Base-by-base conservation (phyloP, 352 stramenopile genomes). In the Phytopythium helicoides region DNA sequence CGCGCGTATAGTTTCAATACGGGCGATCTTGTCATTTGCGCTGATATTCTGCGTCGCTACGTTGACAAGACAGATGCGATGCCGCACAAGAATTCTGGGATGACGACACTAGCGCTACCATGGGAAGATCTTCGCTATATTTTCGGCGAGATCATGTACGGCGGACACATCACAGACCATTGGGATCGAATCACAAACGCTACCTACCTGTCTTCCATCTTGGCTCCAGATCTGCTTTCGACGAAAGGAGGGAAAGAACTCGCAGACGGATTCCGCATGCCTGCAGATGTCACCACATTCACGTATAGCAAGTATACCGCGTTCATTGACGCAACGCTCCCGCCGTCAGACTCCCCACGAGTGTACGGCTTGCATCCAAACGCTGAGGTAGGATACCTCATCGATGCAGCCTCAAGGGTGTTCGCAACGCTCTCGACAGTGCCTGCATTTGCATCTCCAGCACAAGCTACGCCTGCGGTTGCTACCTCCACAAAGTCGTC, bases 271-370 rank as follows among this genome's bases (percentile, higher is more conserved):
- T 97, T 98, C 54, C 75, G 77, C 46, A 86, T 78, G 14, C 88
- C 89, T 9, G 18, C 33, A 12, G 77, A 96, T 28, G 74, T 81
- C 1, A 66, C 72, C 18, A 47, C 54, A 28, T 80, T 73, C 53
- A 91, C 77, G 18, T 98, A 98, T 66, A 88, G 90, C 42, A 98
- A 98, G 68, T 99, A 99, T 60, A 74, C 96, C 12, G 76, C 91
- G 23, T 74, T 86, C 51, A 93, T 94, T 37, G 84, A 92, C 47
- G 55, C 56, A 1, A 64, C 86, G 22, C 55, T 95, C 21, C 28
- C 46, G 46, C 75, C 81, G n/a, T 54, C 50, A 3, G 83, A 95
- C 47, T 81, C 83, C 0, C 77, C 83, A 4, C 73, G 52, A 1
- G 56, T 92, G 9, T 94, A 92, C 52, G 79, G 81, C 8, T 56